Base-by-base conservation (phyloP, 352 stramenopile species). In the Phytophthora fragariae region DNA sequence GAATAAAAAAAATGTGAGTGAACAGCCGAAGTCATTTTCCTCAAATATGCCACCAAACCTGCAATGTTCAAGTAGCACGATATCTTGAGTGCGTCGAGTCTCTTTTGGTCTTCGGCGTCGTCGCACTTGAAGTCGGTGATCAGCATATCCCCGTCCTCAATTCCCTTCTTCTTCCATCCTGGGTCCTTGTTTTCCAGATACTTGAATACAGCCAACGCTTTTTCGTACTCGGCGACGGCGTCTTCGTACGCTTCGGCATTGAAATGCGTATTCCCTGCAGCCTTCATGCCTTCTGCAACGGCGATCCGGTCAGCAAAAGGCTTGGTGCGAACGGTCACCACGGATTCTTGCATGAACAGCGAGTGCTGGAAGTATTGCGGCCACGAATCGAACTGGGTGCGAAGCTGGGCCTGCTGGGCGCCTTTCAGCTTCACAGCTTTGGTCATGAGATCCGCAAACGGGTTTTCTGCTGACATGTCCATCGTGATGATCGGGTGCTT, bases 281-380 rank as follows among this genome's bases (percentile, higher is more conserved):
- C 63, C 62, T 96, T 96, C 85, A 96, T 95, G 15, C 52, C 57
- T 41, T 91, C 77, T 0, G 88, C 88, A 24, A 77, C 73, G n/a
- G 70, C 62, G 2, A 94, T 80, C 5, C 88, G 84, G 56, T 92
- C 86, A 4, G 57, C 17, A 66, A 94, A 92, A 15, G 75, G 29
- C 9, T 86, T 79, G 14, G 50, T 27, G 3, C 86, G 86, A 19
- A 85, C 72, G 0, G 67, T 80, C 14, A 79, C 72, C 14, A 95
- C 86, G 0, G 82, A 92, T 29, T 95, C 84, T 57, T 94, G 84
- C 86, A 96, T 94, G 62, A 96, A 96, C 70, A 96, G 83, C 17
- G 89, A 95, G 64, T 95, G 88, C 79, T 96, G 89, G 41, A 96
- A 93, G 68, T 94, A 94, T 67, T 91, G 84, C 37, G 89, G 86